Conservation (phyloP, 305 asterid species). For the Petunia hybrid region DNA sequence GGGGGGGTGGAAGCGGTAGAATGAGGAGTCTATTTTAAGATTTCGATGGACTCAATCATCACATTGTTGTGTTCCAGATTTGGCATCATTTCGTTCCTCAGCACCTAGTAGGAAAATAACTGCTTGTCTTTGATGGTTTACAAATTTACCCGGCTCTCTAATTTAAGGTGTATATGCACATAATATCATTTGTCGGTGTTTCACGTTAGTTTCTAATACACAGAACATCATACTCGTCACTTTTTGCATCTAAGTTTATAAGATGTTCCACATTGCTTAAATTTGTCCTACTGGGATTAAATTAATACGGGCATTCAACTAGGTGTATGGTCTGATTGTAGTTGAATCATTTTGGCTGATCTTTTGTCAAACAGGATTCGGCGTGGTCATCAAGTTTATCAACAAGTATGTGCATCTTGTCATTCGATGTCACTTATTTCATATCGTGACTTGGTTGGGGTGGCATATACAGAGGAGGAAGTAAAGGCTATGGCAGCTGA, state of each 20-base stretch:
- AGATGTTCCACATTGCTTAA: background rate
- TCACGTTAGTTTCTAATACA: background rate
- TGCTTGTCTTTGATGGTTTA: background rate
- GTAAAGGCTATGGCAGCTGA: slow-evolving; percentile 91
- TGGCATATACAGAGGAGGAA: slow-evolving; percentile 91
- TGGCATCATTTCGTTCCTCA: background rate
- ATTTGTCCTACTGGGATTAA: slow-evolving; percentile 10
- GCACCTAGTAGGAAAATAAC: background rate
- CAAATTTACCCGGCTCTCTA: background rate
- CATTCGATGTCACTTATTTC: slow-evolving; percentile 86
- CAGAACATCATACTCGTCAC: background rate
- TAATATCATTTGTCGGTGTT: no score
- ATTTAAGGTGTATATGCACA: no score
- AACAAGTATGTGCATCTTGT: slow-evolving; percentile 91
- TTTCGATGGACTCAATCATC: background rate
- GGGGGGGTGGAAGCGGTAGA: background rate
- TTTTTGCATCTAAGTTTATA: background rate
- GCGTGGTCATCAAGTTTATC: slow-evolving; percentile 87
- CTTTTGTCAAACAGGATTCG: slow-evolving; percentile 70
- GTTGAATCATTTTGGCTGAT: slow-evolving; percentile 38
- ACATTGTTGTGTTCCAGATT: background rate
- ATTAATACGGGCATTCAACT: background rate
- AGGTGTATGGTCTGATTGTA: background rate
- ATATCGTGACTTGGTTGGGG: slow-evolving; percentile 87
- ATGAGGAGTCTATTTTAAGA: background rate